Evolutionary conservation across 768 basidiomycete species (phyloP).

Genomic region (Pulveroboletus sp.): DNA sequence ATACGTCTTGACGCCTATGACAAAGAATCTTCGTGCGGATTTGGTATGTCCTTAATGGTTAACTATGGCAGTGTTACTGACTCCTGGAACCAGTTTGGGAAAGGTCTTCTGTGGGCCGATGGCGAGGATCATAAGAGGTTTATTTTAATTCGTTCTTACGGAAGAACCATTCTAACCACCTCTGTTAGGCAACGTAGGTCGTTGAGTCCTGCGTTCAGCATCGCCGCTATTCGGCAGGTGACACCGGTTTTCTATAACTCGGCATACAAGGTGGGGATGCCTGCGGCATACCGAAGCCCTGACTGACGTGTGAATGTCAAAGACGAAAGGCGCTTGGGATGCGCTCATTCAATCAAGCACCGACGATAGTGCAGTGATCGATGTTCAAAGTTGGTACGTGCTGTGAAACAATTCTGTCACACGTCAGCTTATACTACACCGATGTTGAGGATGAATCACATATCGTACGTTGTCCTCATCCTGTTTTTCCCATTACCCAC

Average conservation of each 20-base stretch:
- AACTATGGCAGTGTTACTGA: neutral
- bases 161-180: neutral
- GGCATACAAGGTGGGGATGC: too few relatives aligned
- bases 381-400: too few relatives aligned
- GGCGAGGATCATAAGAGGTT: conserved; percentile 49
- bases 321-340: too few relatives aligned
- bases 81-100: conserved; percentile 15
- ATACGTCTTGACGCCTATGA: conserved; percentile 41
- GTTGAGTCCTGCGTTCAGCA: too few relatives aligned
- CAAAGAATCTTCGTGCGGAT: conserved; percentile 29
- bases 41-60: conserved; percentile 1
- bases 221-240: too few relatives aligned
- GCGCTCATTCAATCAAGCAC: too few relatives aligned
- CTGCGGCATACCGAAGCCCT: too few relatives aligned
- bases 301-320: too few relatives aligned
- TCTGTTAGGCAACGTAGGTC: neutral
- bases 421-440: neutral
- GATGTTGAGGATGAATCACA: conserved; percentile 30
- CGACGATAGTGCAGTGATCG: too few relatives aligned
- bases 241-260: too few relatives aligned
- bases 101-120: conserved; percentile 29
- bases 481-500: neutral
- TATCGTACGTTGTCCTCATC: conserved; percentile 23
- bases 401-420: too few relatives aligned
- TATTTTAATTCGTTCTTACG: neutral